phyloP scores from a whole-genome alignment of 371 early-diverging fungal species.

The Sporodiniella umbellata region DNA sequence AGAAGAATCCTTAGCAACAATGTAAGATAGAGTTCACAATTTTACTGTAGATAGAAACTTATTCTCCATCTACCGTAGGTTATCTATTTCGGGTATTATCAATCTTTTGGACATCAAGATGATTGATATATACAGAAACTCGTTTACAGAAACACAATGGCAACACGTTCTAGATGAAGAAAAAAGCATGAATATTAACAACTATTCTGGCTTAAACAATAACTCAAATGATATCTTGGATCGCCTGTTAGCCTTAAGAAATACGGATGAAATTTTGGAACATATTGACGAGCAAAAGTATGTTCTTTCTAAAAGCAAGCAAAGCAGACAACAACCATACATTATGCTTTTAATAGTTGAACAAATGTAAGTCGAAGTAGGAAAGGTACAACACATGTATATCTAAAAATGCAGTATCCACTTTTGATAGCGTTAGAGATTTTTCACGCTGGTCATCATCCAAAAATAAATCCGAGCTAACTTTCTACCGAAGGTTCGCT shows the following conservation, averaged over 20 bases:
- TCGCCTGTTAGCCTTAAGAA: constrained; percentile 9
- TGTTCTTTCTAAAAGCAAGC: constrained; percentile 6
- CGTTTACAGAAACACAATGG: background rate
- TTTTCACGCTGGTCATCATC: constrained; percentile 9
- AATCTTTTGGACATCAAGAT: constrained; percentile 1
- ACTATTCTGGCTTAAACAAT: constrained; percentile 7
- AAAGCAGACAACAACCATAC: constrained; percentile 4
- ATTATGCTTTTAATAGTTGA: constrained; percentile 6
- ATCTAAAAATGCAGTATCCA: constrained; percentile 12
- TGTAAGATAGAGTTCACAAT: no score
- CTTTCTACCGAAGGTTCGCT: constrained; percentile 10
- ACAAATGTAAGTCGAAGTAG: constrained; percentile 10
- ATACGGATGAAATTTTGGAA: constrained; percentile 10
- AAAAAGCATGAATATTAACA: constrained; percentile 11
- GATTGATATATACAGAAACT: background rate
- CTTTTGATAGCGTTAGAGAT: constrained; percentile 10
- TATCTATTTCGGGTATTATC: background rate
- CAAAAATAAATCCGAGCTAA: constrained; percentile 8
- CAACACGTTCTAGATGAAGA: constrained; percentile 2
- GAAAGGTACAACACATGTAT: constrained; percentile 13
- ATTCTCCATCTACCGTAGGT: no score
- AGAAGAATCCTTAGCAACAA: no score
- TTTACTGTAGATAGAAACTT: no score
- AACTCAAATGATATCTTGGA: constrained; percentile 10
- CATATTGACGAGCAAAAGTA: constrained; percentile 10